A percentile compares a stretch with the other conserved stretches of the same genome.
Evolutionary conservation across 2,329 filamentous ascomycete genomes (phyloP).

Genomic region (Zalaria sp.): DNA sequence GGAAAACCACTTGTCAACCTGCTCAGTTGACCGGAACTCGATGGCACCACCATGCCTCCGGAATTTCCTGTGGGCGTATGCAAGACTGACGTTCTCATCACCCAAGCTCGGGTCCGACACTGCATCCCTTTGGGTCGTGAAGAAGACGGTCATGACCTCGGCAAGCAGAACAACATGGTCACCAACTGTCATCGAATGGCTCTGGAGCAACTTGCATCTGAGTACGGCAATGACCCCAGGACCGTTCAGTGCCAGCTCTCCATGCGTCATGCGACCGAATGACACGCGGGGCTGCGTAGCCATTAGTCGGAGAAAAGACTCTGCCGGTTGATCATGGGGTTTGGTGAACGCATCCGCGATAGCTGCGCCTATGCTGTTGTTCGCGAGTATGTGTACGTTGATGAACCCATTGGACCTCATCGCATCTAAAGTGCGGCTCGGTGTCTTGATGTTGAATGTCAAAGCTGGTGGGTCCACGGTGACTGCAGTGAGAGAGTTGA

Average conservation of each 20-base stretch:
- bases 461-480: conserved; percentile 43
- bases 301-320: conserved; percentile 8
- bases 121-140: too few relatives aligned
- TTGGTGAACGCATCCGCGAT: conserved; percentile 19
- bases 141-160: conserved; percentile 14
- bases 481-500: conserved; percentile 49
- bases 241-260: conserved; percentile 1
- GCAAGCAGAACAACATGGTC: conserved; percentile 35
- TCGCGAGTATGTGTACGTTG: conserved; percentile 35
- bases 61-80: too few relatives aligned
- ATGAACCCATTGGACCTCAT: conserved; percentile 30
- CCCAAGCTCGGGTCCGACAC: too few relatives aligned
- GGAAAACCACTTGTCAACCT: too few relatives aligned
- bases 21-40: too few relatives aligned
- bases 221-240: conserved; percentile 15
- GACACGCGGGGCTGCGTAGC: neutral
- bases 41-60: too few relatives aligned
- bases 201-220: conserved; percentile 19
- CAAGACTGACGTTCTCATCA: too few relatives aligned
- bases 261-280: too few relatives aligned
- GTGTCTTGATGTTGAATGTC: conserved; percentile 46
- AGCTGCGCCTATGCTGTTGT: conserved; percentile 14
- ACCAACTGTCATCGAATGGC: conserved; percentile 24
- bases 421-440: conserved; percentile 41
- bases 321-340: conserved; percentile 8